phyloP scores from a whole-genome alignment of 371 early-diverging fungal genomes.

The Mortierella sp. region DNA sequence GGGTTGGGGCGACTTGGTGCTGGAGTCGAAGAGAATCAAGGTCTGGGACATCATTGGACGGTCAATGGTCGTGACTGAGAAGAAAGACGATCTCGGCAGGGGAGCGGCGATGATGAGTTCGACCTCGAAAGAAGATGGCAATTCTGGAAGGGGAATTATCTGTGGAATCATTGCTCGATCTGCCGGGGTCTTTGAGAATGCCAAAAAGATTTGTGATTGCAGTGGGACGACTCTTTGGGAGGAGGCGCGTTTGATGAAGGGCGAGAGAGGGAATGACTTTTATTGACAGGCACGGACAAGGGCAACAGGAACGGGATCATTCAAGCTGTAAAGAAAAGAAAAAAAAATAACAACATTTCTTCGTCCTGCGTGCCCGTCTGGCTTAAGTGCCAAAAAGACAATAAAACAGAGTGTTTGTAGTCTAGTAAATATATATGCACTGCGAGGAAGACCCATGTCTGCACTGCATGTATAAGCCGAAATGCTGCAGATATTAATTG shows the following conservation, averaged over 20 bases:
- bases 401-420: too few relatives aligned
- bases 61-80: constrained; percentile 76
- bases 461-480: too few relatives aligned
- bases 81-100: constrained; percentile 65
- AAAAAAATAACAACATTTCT: too few relatives aligned
- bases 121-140: constrained; percentile 59
- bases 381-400: too few relatives aligned
- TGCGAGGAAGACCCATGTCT: too few relatives aligned
- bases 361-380: too few relatives aligned
- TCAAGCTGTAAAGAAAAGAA: not conserved
- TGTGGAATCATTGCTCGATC: constrained; percentile 90
- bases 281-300: constrained; percentile 22
- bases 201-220: constrained; percentile 90
- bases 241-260: constrained; percentile 65
- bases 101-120: constrained; percentile 21
- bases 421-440: too few relatives aligned
- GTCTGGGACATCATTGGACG: constrained; percentile 92
- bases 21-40: constrained; percentile 77
- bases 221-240: constrained; percentile 90
- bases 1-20: constrained; percentile 81
- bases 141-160: constrained; percentile 74
- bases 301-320: not conserved
- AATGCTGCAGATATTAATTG: too few relatives aligned
- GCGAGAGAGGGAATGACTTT: constrained; percentile 34
- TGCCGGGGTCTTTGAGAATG: constrained; percentile 92